phyloP scores from a whole-genome alignment of 768 basidiomycete genomes.

The Leucogyrophana mollusca region DNA sequence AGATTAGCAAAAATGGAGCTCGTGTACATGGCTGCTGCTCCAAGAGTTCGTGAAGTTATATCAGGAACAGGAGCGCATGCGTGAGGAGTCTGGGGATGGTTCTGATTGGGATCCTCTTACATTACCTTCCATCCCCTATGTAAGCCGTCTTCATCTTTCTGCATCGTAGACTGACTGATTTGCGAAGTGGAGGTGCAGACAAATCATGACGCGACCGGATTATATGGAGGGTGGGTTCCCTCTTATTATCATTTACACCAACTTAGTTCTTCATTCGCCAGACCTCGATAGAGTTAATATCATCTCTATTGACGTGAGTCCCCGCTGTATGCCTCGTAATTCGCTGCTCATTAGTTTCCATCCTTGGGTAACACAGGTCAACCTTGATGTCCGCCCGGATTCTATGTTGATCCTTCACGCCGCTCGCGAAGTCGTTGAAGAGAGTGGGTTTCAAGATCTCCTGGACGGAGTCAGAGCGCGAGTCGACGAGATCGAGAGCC shows the following conservation, averaged over 20 bases:
- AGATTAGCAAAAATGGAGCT: slow-evolving; percentile 73
- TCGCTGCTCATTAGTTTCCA: background rate
- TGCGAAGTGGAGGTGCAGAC: slow-evolving; percentile 62
- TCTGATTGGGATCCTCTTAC: slow-evolving; percentile 43
- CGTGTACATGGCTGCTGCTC: slow-evolving; percentile 78
- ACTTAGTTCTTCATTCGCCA: slow-evolving; percentile 17
- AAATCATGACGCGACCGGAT: slow-evolving; percentile 84
- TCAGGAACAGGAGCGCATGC: slow-evolving; percentile 45
- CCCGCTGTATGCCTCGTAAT: slow-evolving; percentile 1
- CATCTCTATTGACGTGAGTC: slow-evolving; percentile 73
- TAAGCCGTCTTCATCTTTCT: slow-evolving; percentile 20
- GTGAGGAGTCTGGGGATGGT: slow-evolving; percentile 37
- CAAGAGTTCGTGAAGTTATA: slow-evolving; percentile 68
- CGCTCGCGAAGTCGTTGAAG: slow-evolving; percentile 65
- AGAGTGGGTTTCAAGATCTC: slow-evolving; percentile 78
- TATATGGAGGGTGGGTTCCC: slow-evolving; percentile 65
- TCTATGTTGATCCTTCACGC: slow-evolving; percentile 75
- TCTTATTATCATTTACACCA: background rate
- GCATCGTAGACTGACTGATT: slow-evolving; percentile 1
- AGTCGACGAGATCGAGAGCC: slow-evolving; percentile 84
- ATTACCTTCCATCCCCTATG: slow-evolving; percentile 65
- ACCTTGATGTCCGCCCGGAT: slow-evolving; percentile 78
- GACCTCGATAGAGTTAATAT: slow-evolving; percentile 71
- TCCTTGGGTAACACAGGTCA: slow-evolving; percentile 40
- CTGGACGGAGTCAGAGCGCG: slow-evolving; percentile 71